Conservation (phyloP, 2,329 filamentous ascomycete genomes). For the Trichoderma afroharzianum region DNA sequence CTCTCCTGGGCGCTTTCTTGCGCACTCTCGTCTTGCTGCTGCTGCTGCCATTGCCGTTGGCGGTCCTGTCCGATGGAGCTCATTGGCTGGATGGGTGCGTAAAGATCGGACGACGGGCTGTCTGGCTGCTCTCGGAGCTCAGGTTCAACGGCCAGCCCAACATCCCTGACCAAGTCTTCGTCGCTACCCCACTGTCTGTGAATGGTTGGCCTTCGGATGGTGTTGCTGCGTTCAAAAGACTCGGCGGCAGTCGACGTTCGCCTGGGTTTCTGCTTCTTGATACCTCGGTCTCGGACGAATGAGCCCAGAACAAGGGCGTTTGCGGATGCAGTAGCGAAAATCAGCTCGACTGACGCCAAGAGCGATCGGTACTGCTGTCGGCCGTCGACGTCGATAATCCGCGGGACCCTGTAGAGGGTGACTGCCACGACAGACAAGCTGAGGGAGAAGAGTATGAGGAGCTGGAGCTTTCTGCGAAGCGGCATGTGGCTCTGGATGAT, state of each 20-base stretch:
- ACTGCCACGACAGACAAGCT: slow-evolving; percentile 77
- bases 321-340: slow-evolving; percentile 81
- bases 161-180: slow-evolving; percentile 77
- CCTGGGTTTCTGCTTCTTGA: slow-evolving; percentile 85
- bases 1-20: background rate
- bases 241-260: slow-evolving; percentile 55
- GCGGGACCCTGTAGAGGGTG: slow-evolving; percentile 76
- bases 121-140: slow-evolving; percentile 43
- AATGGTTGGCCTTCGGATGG: slow-evolving; percentile 46
- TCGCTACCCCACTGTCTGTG: slow-evolving; percentile 80
- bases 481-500: slow-evolving; percentile 76
- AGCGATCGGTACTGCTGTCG: slow-evolving; percentile 85
- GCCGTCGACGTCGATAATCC: slow-evolving; percentile 67
- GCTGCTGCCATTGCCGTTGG: slow-evolving; percentile 38
- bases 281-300: slow-evolving; percentile 83
- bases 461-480: slow-evolving; percentile 71
- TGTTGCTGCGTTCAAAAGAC: slow-evolving; percentile 52
- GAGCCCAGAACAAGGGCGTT: slow-evolving; percentile 89
- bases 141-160: slow-evolving; percentile 66
- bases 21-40: slow-evolving; percentile 26
- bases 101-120: slow-evolving; percentile 27
- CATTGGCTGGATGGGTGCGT: slow-evolving; percentile 36
- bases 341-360: slow-evolving; percentile 82
- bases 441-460: slow-evolving; percentile 77
- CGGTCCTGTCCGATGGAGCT: slow-evolving; percentile 34